Conservation (phyloP, 306 rosid genomes). For the Rubus parviflorus region DNA sequence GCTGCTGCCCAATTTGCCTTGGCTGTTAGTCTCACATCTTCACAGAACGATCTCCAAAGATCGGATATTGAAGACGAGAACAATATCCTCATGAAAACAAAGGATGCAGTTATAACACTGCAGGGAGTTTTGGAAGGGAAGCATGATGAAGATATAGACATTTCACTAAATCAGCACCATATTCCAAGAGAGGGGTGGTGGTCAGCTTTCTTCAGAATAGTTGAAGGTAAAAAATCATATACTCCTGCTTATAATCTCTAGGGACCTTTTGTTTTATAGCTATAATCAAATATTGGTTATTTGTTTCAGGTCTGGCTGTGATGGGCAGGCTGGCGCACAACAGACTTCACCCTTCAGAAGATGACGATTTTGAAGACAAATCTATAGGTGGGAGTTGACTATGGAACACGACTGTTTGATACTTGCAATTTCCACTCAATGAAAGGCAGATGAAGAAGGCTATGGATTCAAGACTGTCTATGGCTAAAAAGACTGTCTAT, state of each 20-base stretch:
- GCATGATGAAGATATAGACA: conserved; percentile 64
- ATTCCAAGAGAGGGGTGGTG: conserved; percentile 67
- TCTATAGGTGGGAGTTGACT: conserved; percentile 21
- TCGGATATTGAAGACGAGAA: conserved; percentile 30
- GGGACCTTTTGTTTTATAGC: not conserved
- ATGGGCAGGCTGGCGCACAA: conserved; percentile 49
- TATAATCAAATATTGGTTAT: conserved; percentile 1
- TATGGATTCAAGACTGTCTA: not conserved
- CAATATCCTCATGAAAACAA: conserved; percentile 50
- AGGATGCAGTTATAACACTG: conserved; percentile 63
- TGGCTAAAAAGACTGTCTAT: too few relatives aligned
- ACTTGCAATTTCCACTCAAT: not conserved
- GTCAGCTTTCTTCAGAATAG: conserved; percentile 59
- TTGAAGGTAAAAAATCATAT: conserved; percentile 49
- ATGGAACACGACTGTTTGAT: not conserved
- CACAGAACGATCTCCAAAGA: conserved; percentile 49
- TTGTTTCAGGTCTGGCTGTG: conserved; percentile 49
- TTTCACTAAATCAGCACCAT: conserved; percentile 37
- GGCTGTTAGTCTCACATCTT: conserved; percentile 64
- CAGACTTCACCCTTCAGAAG: conserved; percentile 37
- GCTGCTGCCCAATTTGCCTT: conserved; percentile 72
- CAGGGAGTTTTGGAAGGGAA: conserved; percentile 77
- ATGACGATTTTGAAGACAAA: conserved; percentile 39
- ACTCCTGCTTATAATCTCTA: not conserved
- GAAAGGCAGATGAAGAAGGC: not conserved